Conservation (phyloP, 306 rosid genomes). For the Vigna trinervia region DNA sequence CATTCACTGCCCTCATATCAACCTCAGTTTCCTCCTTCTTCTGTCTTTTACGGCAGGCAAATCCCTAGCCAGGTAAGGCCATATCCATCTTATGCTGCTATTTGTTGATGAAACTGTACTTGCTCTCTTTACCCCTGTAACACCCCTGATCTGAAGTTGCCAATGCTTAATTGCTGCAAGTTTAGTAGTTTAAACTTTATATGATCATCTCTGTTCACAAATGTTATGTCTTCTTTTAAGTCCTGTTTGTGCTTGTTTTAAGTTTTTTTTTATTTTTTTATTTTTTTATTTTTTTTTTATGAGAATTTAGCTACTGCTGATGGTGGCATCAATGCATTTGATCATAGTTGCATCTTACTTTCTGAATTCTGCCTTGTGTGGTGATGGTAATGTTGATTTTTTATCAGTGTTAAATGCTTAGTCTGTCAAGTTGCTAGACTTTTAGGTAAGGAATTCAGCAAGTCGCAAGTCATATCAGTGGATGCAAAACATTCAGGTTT, state of each 20-base stretch:
- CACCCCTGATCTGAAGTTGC: slow-evolving; percentile 33
- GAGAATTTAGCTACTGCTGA: slow-evolving; percentile 2
- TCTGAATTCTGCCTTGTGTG: slow-evolving; percentile 3
- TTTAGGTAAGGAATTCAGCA: slow-evolving; percentile 6
- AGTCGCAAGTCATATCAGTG: slow-evolving; percentile 27
- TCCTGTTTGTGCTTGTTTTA: slow-evolving; percentile 1
- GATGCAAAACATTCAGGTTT: neutral
- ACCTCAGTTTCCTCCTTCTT: slow-evolving; percentile 63
- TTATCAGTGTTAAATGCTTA: neutral
- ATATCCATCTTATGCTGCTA: slow-evolving; percentile 30
- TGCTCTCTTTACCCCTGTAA: neutral
- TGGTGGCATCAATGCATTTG: slow-evolving; percentile 21
- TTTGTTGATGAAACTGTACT: slow-evolving; percentile 32
- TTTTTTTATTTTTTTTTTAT: neutral
- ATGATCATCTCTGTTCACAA: neutral
- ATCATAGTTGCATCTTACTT: neutral
- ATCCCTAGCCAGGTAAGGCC: slow-evolving; percentile 89
- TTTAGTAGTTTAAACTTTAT: slow-evolving; percentile 9
- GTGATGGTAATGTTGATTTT: slow-evolving; percentile 16
- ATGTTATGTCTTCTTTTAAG: neutral
- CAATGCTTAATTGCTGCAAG: neutral
- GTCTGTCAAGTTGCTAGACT: slow-evolving; percentile 1
- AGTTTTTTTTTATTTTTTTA: neutral
- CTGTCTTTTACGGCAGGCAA: slow-evolving; percentile 75
- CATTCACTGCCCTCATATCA: slow-evolving; percentile 83